Evolutionary conservation across 1,139 yeast species (phyloP).

Genomic region (Nakaseomyces uthaithaninus): DNA sequence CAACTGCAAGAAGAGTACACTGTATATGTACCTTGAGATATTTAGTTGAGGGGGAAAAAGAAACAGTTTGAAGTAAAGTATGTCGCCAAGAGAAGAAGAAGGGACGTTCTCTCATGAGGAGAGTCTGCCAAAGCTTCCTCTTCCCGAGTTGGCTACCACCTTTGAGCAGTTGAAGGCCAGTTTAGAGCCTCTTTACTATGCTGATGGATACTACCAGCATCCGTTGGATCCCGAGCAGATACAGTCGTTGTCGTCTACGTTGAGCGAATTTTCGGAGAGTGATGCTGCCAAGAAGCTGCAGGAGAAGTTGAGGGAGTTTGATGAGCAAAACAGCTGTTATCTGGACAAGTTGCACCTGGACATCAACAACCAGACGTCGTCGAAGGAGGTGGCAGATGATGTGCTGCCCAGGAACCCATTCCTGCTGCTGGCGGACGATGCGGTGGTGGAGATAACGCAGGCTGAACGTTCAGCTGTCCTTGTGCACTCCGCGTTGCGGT

Average conservation of each 20-base stretch:
- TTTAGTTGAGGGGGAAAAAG: no score
- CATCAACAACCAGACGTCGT: conserved; percentile 44
- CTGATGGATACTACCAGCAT: conserved; percentile 29
- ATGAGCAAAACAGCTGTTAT: conserved; percentile 44
- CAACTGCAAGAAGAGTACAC: no score
- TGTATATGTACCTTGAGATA: no score
- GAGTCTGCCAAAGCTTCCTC: conserved; percentile 24
- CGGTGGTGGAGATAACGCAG: conserved; percentile 56
- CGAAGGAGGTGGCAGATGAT: conserved; percentile 62
- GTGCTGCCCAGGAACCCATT: conserved; percentile 72
- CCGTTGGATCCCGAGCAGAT: conserved; percentile 24
- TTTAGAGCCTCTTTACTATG: conserved; percentile 28
- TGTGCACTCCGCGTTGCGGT: conserved; percentile 57
- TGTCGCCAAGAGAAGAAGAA: neutral
- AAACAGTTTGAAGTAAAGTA: no score
- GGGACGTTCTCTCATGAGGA: conserved; percentile 18
- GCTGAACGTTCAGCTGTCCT: conserved; percentile 59
- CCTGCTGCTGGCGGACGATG: conserved; percentile 64
- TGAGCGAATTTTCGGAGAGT: conserved; percentile 40
- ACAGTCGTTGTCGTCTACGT: conserved; percentile 15
- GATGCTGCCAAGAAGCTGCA: conserved; percentile 43
- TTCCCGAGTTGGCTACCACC: conserved; percentile 22
- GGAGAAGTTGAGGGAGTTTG: conserved; percentile 41
- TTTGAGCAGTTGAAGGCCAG: conserved; percentile 23
- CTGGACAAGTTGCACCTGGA: conserved; percentile 45